These are phyloP conservation scores for Halophytophthora batemanensis DNA, from an alignment of 352 stramenopile genomes.

Conservation along the genomic window DNA sequence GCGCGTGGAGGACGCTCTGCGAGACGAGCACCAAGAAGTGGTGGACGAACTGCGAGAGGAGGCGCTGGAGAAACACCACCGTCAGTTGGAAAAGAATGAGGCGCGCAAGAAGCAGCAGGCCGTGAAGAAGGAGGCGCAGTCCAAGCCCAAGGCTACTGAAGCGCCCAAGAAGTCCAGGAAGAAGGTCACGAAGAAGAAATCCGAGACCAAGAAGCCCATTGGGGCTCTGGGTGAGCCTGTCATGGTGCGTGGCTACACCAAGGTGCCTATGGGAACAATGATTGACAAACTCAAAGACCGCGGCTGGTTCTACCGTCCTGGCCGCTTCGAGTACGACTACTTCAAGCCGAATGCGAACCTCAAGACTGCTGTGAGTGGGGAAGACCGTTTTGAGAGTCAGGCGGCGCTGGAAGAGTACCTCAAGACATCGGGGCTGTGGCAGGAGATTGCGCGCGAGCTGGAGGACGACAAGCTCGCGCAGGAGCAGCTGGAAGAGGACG, in stretches of 20 bases:
- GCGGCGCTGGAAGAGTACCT: conserved; percentile 66
- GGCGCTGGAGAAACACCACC: conserved; percentile 36
- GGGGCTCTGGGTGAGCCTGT: conserved; percentile 4
- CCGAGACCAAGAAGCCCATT: conserved; percentile 16
- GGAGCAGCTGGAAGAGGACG: conserved; percentile 16
- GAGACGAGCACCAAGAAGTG: conserved; percentile 42
- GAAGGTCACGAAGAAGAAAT: conserved; percentile 23
- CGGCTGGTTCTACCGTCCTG: conserved; percentile 68
- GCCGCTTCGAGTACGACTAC: conserved; percentile 83
- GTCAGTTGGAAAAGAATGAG: conserved; percentile 20
- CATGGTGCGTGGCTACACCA: conserved; percentile 15
- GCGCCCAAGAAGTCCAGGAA: conserved; percentile 24
- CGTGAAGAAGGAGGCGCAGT: conserved; percentile 6
- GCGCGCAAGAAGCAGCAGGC: conserved; percentile 24
- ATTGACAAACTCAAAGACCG: conserved; percentile 47
- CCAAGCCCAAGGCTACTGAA: conserved; percentile 1
- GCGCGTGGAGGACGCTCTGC: conserved; percentile 52
- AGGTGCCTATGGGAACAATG: conserved; percentile 59
- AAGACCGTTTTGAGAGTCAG: conserved; percentile 77
- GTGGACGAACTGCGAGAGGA: conserved; percentile 55
- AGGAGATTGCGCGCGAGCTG: conserved; percentile 47
- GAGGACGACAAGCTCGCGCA: conserved; percentile 24
- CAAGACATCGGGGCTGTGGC: conserved; percentile 60
- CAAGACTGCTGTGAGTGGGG: conserved; percentile 46
- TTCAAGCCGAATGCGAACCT: conserved; percentile 62